Evolutionary conservation across 495 filamentous ascomycete genomes (phyloP).

Genomic region (Xylaria grammica): DNA sequence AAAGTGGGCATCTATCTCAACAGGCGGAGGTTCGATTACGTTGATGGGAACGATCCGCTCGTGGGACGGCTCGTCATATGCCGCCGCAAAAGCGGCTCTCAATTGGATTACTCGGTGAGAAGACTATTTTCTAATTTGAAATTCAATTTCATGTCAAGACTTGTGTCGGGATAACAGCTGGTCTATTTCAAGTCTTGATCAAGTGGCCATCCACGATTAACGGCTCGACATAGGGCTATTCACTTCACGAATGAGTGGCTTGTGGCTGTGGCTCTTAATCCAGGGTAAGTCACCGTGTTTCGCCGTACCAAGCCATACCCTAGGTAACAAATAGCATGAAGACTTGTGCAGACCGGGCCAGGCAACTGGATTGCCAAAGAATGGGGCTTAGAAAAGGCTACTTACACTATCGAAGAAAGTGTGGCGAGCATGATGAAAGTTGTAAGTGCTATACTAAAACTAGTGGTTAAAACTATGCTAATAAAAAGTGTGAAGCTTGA

Average conservation of each 20-base stretch:
- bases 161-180: too few species aligned
- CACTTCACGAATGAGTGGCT: background rate
- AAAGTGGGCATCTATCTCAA: slow-evolving; percentile 46
- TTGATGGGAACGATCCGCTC: slow-evolving; percentile 30
- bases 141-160: background rate
- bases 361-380: slow-evolving; percentile 19
- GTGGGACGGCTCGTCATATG: slow-evolving; percentile 24
- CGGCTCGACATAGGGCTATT: background rate
- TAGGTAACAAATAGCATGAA: slow-evolving; percentile 1
- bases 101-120: slow-evolving; percentile 2
- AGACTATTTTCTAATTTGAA: background rate
- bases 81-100: slow-evolving; percentile 12
- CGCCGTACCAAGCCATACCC: background rate
- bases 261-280: background rate
- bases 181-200: too few species aligned
- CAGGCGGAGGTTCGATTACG: slow-evolving; percentile 36
- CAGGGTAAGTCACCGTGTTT: background rate
- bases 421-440: slow-evolving; percentile 17
- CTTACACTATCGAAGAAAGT: slow-evolving; percentile 17
- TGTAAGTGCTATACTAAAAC: background rate
- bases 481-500: slow-evolving; percentile 8
- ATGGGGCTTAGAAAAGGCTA: slow-evolving; percentile 19
- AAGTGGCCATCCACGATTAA: background rate
- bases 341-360: slow-evolving; percentile 10
- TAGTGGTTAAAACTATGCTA: background rate